Evolutionary conservation across 192 early-diverging fungal species (phyloP).

Genomic region (Dimargaris xerosporica): DNA sequence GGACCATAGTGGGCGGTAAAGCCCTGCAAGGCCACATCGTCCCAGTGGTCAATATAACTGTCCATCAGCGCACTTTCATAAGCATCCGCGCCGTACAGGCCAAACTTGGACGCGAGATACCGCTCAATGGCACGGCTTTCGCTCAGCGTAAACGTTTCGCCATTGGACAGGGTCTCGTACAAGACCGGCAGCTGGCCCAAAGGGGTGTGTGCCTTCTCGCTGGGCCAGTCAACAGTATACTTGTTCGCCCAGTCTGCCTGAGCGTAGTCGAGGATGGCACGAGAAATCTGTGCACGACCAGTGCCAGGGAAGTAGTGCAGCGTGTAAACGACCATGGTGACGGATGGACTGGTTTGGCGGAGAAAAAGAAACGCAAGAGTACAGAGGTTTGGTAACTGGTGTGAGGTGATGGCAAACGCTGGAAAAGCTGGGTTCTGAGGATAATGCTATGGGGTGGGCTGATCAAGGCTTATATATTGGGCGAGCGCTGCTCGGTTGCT

Average conservation of each 20-base stretch:
- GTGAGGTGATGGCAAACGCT: no score
- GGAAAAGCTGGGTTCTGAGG: no score
- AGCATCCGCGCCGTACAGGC: constrained; percentile 14
- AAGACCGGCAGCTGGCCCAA: constrained; percentile 34
- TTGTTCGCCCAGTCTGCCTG: constrained; percentile 19
- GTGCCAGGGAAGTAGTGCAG: constrained; percentile 19
- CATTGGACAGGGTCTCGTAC: constrained; percentile 19
- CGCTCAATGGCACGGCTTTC: constrained; percentile 31
- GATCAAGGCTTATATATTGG: no score
- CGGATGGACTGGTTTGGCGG: no score
- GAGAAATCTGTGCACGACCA: constrained; percentile 16
- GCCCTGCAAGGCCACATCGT: constrained; percentile 11
- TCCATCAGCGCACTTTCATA: constrained; percentile 18
- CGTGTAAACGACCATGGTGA: constrained; percentile 12
- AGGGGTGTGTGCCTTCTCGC: constrained; percentile 23
- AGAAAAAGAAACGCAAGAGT: no score
- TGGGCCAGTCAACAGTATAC: constrained; percentile 23
- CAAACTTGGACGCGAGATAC: constrained; percentile 27
- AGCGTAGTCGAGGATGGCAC: constrained; percentile 23
- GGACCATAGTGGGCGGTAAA: neutral
- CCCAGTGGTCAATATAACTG: constrained; percentile 16
- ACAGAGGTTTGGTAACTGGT: no score
- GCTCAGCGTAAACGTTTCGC: constrained; percentile 20
- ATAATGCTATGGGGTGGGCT: no score
- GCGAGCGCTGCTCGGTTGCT: no score